These are phyloP conservation scores for Trichoderma atroviride DNA, from an alignment of 2,329 filamentous ascomycete genomes.

Conservation along the genomic window DNA sequence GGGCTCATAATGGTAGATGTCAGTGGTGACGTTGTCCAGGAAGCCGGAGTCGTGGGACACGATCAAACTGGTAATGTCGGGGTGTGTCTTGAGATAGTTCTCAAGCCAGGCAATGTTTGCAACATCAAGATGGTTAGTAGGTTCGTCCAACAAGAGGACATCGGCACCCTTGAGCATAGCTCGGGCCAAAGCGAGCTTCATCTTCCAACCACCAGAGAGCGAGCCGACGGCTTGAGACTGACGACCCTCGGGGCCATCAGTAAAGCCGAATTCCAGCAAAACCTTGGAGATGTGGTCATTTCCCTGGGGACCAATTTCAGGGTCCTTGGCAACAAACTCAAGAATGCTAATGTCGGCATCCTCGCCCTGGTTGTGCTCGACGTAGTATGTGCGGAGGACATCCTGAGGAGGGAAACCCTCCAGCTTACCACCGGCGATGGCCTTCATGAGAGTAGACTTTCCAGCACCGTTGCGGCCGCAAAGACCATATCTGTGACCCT, in stretches of 20 bases:
- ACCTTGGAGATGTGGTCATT: constrained; percentile 80
- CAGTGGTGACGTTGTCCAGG: constrained; percentile 94
- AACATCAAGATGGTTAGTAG: constrained; percentile 97
- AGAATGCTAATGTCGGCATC: constrained; percentile 96
- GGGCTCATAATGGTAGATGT: constrained; percentile 97
- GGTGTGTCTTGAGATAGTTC: constrained; percentile 92
- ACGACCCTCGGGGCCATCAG: constrained; percentile 81
- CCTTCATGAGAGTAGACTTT: constrained; percentile 98
- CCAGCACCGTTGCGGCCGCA: constrained; percentile 96
- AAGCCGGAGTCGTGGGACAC: constrained; percentile 98
- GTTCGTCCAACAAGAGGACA: constrained; percentile 94
- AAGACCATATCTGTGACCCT: constrained; percentile 95
- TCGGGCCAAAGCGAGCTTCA: constrained; percentile 95
- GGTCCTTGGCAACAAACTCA: constrained; percentile 89
- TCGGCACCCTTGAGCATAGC: constrained; percentile 98
- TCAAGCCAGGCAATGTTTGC: constrained; percentile 95
- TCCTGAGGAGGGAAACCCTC: constrained; percentile 95
- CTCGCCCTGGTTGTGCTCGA: constrained; percentile 98
- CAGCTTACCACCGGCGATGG: constrained; percentile 91
- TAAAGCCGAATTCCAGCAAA: constrained; percentile 91
- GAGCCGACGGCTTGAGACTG: constrained; percentile 91
- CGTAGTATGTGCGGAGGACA: constrained; percentile 92
- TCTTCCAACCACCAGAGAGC: constrained; percentile 98
- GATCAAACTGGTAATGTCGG: constrained; percentile 95
- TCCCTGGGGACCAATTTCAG: constrained; percentile 78